phyloP scores from a whole-genome alignment of 78 protist species.

The Creolimax fragrantissima region DNA sequence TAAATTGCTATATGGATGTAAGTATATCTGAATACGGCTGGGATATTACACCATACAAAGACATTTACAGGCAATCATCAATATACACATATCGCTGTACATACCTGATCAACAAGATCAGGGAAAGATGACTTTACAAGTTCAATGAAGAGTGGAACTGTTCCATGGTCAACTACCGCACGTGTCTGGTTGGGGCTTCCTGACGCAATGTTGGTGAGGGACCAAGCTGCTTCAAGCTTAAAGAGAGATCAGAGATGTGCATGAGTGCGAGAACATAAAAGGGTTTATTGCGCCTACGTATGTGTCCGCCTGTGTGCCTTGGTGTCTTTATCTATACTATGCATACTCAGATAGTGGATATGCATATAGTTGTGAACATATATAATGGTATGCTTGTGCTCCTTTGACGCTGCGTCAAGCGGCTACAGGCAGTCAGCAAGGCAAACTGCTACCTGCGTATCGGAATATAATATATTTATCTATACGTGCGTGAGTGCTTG shows the following conservation, averaged over 20 bases:
- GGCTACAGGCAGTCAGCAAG: background rate
- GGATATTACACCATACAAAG: too few relatives aligned
- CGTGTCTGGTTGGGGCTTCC: conserved; percentile 87
- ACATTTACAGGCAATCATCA: too few relatives aligned
- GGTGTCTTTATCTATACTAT: background rate
- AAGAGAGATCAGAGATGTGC: background rate
- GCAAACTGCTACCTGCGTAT: too few relatives aligned
- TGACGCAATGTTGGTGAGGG: conserved; percentile 94
- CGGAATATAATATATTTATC: background rate
- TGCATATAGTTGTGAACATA: background rate
- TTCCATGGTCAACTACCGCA: conserved; percentile 53
- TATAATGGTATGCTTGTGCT: background rate
- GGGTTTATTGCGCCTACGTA: background rate
- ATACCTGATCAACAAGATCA: background rate
- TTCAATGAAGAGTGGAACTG: background rate
- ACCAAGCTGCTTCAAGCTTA: conserved; percentile 95
- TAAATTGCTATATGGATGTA: too few relatives aligned
- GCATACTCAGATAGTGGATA: background rate
- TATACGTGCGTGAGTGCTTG: background rate
- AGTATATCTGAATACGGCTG: too few relatives aligned
- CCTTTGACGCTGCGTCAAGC: background rate
- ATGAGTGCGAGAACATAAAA: background rate
- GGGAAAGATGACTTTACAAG: background rate
- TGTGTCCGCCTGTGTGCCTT: background rate
- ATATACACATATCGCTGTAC: too few relatives aligned